A percentile compares a stretch with the other conserved stretches of the same genome.
Evolutionary conservation across 176 grass and related monocot species (phyloP).

Genomic region (Aegilops speltoides): DNA sequence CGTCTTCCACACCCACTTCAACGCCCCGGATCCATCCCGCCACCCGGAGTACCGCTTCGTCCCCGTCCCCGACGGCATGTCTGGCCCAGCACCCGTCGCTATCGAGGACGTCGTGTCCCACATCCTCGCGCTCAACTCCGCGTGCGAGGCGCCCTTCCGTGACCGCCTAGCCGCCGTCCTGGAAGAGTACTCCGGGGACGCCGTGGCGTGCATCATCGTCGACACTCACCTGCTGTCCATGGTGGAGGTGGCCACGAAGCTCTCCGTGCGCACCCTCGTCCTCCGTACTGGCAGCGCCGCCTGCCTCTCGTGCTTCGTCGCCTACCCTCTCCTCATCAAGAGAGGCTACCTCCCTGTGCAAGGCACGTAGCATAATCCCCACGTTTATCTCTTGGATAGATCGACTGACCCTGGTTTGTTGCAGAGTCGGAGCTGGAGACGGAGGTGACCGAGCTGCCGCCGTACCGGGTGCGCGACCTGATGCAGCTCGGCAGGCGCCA

Average conservation of each 20-base stretch:
- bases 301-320: conserved; percentile 9
- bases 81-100: neutral
- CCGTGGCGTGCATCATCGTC: conserved; percentile 34
- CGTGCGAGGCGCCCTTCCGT: conserved; percentile 21
- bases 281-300: conserved; percentile 48
- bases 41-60: conserved; percentile 41
- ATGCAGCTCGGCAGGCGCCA: neutral
- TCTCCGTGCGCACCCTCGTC: conserved; percentile 28
- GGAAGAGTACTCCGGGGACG: conserved; percentile 17
- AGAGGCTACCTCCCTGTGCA: conserved; percentile 44
- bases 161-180: conserved; percentile 10
- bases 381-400: neutral
- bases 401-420: neutral
- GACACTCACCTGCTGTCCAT: conserved; percentile 23
- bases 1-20: conserved; percentile 45
- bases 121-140: conserved; percentile 2
- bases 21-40: conserved; percentile 29
- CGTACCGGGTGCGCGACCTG: conserved; percentile 44
- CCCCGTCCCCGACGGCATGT: conserved; percentile 23
- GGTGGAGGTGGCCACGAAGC: conserved; percentile 9
- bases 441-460: conserved; percentile 40
- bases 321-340: conserved; percentile 32
- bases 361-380: neutral
- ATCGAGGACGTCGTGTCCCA: conserved; percentile 6
- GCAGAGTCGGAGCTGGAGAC: conserved; percentile 39